Evolutionary conservation across 2,329 filamentous ascomycete genomes (phyloP).

Genomic region (Talaromyces pinophilus): DNA sequence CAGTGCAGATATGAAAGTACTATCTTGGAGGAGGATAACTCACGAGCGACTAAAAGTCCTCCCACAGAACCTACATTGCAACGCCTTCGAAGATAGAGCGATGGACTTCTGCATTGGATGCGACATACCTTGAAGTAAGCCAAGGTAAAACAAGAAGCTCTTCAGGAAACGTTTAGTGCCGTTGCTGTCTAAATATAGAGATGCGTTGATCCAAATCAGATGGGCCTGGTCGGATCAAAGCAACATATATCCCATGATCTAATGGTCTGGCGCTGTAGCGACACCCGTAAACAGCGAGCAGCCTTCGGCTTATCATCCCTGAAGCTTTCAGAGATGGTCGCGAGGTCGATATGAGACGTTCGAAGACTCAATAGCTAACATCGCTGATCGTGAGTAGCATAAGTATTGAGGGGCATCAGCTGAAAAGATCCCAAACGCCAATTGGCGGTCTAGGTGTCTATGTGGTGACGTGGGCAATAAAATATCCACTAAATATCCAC

Average conservation of each 20-base stretch:
- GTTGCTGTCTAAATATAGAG: not conserved
- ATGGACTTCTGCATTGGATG: not conserved
- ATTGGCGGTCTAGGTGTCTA: no score
- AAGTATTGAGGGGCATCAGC: not conserved
- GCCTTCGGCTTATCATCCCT: not conserved
- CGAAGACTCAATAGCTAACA: not conserved
- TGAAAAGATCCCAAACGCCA: no score
- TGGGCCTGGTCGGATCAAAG: not conserved
- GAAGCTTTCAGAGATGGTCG: not conserved
- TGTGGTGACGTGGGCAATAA: no score
- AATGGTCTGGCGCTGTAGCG: no score
- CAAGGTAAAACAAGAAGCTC: not conserved
- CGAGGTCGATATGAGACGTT: not conserved
- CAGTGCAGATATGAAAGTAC: not conserved
- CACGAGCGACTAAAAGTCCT: not conserved
- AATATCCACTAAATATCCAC: no score
- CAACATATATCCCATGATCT: not conserved
- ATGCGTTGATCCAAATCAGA: not conserved
- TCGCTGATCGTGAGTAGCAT: not conserved
- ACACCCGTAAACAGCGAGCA: no score
- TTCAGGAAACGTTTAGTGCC: not conserved
- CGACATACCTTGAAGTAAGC: not conserved
- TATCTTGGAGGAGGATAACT: constrained; percentile 2
- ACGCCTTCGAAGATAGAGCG: not conserved
- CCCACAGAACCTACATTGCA: not conserved